phyloP scores from a whole-genome alignment of 2,329 filamentous ascomycete genomes.

The Fusarium piperis region DNA sequence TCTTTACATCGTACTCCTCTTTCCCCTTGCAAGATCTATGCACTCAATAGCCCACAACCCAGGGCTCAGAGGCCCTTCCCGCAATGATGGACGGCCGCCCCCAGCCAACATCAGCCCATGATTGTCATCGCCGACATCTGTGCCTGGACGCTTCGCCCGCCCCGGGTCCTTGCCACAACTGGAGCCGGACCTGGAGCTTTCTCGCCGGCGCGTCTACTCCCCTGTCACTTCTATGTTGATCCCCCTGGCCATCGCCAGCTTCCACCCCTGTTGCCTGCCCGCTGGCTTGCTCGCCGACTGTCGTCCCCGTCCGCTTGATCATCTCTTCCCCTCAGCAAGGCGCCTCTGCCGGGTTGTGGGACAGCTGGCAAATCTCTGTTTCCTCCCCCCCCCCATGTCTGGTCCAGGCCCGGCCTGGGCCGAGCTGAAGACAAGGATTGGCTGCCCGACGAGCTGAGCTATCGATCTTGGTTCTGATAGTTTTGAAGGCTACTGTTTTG shows the following conservation, averaged over 20 bases:
- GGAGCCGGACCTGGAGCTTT: constrained; percentile 10
- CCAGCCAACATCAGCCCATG: neutral
- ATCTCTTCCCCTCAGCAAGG: neutral
- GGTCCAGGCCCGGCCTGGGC: constrained; percentile 20
- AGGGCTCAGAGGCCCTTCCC: neutral
- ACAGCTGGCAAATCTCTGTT: constrained; percentile 1
- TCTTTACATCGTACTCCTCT: neutral
- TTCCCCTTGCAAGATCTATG: neutral
- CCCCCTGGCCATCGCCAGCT: neutral
- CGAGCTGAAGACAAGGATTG: constrained; percentile 29
- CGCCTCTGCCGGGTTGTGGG: neutral
- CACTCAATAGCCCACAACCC: neutral
- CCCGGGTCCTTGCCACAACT: constrained; percentile 13
- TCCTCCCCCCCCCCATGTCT: neutral
- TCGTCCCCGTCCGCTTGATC: neutral
- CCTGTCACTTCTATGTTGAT: neutral
- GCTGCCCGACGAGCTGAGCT: constrained; percentile 3
- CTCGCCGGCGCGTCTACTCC: neutral
- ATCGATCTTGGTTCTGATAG: constrained; percentile 25
- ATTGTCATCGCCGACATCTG: neutral
- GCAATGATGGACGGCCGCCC: neutral
- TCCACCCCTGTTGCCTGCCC: neutral
- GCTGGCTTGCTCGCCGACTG: neutral
- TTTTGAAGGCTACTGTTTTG: constrained; percentile 5
- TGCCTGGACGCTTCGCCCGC: constrained; percentile 2